A percentile compares a stretch with the other conserved stretches of the same genome.
Evolutionary conservation across 495 filamentous ascomycete genomes (phyloP).

Genomic region (Penicillium egyptiacum): DNA sequence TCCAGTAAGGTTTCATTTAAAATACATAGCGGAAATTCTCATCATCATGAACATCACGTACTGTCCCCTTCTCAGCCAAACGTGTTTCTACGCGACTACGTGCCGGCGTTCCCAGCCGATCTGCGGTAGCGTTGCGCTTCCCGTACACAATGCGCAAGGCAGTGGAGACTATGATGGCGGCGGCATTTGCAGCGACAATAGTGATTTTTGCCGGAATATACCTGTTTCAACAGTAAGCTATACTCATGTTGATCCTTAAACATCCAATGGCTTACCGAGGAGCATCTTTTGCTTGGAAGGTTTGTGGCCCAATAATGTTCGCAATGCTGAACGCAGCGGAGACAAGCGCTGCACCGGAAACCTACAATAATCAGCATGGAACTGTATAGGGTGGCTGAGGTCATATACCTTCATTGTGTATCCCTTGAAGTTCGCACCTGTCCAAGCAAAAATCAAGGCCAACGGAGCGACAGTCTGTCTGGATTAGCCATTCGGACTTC

Average conservation of each 20-base stretch:
- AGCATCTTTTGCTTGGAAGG: conserved; percentile 52
- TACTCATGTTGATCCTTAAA: too few relatives aligned
- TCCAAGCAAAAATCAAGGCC: conserved; percentile 47
- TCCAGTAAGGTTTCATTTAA: not conserved
- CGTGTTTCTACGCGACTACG: conserved; percentile 20
- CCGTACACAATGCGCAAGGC: conserved; percentile 44
- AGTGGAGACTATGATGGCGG: conserved; percentile 40
- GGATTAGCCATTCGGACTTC: not conserved
- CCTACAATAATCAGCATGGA: conserved; percentile 8
- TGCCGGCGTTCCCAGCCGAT: conserved; percentile 23
- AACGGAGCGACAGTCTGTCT: conserved; percentile 34
- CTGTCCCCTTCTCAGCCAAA: conserved; percentile 6
- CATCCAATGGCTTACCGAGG: conserved; percentile 38
- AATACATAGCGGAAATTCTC: conserved; percentile 33
- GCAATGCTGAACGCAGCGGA: conserved; percentile 51
- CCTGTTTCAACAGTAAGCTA: conserved; percentile 2
- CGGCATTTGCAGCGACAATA: conserved; percentile 49
- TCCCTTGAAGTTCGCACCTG: conserved; percentile 41
- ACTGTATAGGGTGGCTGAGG: not conserved
- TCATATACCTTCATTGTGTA: conserved; percentile 45
- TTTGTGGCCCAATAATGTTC: conserved; percentile 61
- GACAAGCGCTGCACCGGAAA: conserved; percentile 36
- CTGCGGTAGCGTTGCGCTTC: conserved; percentile 21
- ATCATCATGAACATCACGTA: conserved; percentile 20
- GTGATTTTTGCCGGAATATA: conserved; percentile 60